phyloP scores from a whole-genome alignment of 2,329 filamentous ascomycete species.

The Beauveria rudraprayagi region DNA sequence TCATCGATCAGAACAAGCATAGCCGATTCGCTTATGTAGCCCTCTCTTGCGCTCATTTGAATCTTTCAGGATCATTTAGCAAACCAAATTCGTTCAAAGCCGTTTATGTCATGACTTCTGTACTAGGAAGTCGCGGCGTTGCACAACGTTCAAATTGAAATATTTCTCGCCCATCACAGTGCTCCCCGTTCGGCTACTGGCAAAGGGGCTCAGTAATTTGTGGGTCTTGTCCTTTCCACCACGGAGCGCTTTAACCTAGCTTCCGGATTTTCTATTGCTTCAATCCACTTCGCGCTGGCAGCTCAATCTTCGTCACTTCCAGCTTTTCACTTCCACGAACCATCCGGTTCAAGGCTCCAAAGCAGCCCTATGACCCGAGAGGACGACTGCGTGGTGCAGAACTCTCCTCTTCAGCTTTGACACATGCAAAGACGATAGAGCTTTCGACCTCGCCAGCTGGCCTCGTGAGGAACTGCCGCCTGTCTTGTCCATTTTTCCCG shows the following conservation, averaged over 20 bases:
- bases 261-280: constrained; percentile 11
- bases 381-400: neutral
- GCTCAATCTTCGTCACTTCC: neutral
- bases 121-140: no score
- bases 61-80: no score
- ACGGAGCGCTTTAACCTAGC: constrained; percentile 10
- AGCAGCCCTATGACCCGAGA: neutral
- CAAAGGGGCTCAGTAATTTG: neutral
- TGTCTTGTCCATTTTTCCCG: neutral
- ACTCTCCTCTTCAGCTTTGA: neutral
- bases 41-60: no score
- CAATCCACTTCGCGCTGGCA: constrained; percentile 1
- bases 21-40: no score
- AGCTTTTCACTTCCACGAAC: constrained; percentile 8
- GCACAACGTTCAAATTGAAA: no score
- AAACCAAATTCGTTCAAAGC: no score
- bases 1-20: no score
- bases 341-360: neutral
- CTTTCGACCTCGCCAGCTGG: constrained; percentile 8
- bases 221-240: constrained; percentile 1
- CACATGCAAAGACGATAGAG: constrained; percentile 3
- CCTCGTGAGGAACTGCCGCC: constrained; percentile 3
- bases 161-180: no score
- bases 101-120: no score
- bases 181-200: neutral